Evolutionary conservation across 2,329 filamentous ascomycete genomes (phyloP), one percentile per base, ranked within the genome.

Genomic region (Beauveria pseudobassiana): DNA sequence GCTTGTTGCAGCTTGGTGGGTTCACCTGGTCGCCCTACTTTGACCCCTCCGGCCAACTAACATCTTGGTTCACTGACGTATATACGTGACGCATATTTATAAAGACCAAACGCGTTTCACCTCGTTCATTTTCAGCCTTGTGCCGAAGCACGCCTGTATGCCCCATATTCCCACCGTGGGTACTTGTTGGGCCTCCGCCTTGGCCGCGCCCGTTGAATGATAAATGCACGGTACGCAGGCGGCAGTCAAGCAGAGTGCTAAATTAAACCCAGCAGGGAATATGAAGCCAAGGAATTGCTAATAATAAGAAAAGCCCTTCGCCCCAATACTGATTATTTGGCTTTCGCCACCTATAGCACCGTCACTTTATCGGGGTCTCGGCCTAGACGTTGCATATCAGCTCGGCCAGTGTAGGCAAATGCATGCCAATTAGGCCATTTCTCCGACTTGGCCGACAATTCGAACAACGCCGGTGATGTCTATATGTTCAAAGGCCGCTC

Each of bases 81-180:
- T 49, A 42, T 40, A 42, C 28, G 55, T 42, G 28, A 43, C 28
- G 26, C 22, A 14, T 34, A 34, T 34, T 34, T 34, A 57, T 34
- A 57, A 43, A 55, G 6, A 26, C 43, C 24, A 50, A 40, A 14
- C n/a, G 24, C 20, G 24, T 40, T 46, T 34, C 34, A 12, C 38
- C 12, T 50, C 30, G 20, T 45, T 42, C 34, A 52, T 34, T 40
- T 43, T 52, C 57, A 59, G 57, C 57, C 57, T 51, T 52, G 48
- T 26, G 24, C 55, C 45, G 30, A 59, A 49, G 45, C 45, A 59
- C 45, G 46, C 16, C 55, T 48, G 16, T 22, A 50, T 9, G 45
- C 55, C 55, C 45, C 46, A 20, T 40, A 50, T 50, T 48, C 45
- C 28, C 9, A 34, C 53, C n/a, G 18, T 54, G 34, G 30, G 12